phyloP scores from a whole-genome alignment of 2,329 filamentous ascomycete genomes.

The Pestalotiopsis sp. region DNA sequence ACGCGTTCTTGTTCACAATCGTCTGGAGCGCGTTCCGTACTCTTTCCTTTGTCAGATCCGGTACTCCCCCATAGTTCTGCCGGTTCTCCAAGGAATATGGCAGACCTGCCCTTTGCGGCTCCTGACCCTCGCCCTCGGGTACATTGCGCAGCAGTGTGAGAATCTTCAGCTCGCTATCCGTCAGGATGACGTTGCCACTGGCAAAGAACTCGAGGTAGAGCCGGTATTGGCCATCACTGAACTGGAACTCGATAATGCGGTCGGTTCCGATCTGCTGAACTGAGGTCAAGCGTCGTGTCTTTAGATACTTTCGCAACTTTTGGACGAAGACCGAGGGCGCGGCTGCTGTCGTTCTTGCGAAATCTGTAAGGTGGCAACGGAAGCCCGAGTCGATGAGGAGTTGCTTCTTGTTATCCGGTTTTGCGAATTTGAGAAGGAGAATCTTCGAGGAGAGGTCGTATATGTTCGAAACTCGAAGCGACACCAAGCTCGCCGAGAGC shows the following conservation, averaged over 20 bases:
- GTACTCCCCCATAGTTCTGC: conserved; percentile 81
- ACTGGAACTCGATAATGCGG: conserved; percentile 87
- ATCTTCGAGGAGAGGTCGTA: conserved; percentile 94
- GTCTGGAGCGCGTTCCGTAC: conserved; percentile 70
- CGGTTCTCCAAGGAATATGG: conserved; percentile 80
- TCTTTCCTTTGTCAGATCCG: conserved; percentile 73
- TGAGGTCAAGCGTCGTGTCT: conserved; percentile 80
- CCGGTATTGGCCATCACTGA: conserved; percentile 87
- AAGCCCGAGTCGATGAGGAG: conserved; percentile 94
- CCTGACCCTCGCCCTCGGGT: conserved; percentile 79
- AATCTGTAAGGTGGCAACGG: conserved; percentile 90
- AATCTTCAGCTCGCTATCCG: conserved; percentile 82
- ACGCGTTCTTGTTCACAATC: conserved; percentile 62
- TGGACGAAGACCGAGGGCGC: conserved; percentile 85
- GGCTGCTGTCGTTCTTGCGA: conserved; percentile 82
- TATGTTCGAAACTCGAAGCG: conserved; percentile 85
- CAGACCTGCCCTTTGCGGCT: conserved; percentile 76
- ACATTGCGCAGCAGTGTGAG: conserved; percentile 81
- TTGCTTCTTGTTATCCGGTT: conserved; percentile 86
- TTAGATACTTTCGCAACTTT: conserved; percentile 83
- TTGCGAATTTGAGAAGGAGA: conserved; percentile 92
- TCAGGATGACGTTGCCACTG: conserved; percentile 91
- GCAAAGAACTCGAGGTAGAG: conserved; percentile 96
- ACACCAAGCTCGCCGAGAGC: conserved; percentile 75
- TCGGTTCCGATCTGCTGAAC: conserved; percentile 90